Conservation (phyloP, 1,139 yeast genomes). For the Eremothecium coryli region DNA sequence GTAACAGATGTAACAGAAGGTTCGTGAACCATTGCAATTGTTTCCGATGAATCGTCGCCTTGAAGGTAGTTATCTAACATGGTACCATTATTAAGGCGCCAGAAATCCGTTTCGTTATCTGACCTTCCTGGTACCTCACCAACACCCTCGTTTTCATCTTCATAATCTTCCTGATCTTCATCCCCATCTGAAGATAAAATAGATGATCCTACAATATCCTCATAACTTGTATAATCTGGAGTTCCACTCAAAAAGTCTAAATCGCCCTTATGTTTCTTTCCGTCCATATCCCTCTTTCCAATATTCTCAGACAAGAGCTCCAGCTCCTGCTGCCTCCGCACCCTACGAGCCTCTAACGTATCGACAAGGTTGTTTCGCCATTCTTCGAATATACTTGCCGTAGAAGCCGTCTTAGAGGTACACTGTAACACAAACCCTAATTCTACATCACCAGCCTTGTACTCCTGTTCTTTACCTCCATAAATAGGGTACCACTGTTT, state of each 20-base stretch:
- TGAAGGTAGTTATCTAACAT: background rate
- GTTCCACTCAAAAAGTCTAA: constrained; percentile 1
- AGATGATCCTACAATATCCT: constrained; percentile 1
- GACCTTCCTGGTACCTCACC: constrained; percentile 8
- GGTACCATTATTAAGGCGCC: constrained; percentile 4
- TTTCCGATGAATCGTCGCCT: constrained; percentile 1
- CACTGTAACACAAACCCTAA: constrained; percentile 18
- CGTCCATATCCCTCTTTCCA: constrained; percentile 1
- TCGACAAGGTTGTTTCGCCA: constrained; percentile 15
- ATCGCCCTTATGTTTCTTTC: constrained; percentile 6
- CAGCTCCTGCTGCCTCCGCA: constrained; percentile 1
- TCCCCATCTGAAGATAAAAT: background rate
- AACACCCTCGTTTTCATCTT: constrained; percentile 6
- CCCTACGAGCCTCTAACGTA: constrained; percentile 1
- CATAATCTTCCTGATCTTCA: constrained; percentile 7
- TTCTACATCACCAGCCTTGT: constrained; percentile 22
- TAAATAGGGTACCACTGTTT: constrained; percentile 23
- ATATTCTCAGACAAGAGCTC: background rate
- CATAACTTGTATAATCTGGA: constrained; percentile 3
- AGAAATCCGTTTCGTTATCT: constrained; percentile 2
- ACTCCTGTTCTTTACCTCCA: constrained; percentile 11
- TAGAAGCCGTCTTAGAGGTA: constrained; percentile 12
- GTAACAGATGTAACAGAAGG: constrained; percentile 4
- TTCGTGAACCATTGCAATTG: constrained; percentile 1
- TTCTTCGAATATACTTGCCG: constrained; percentile 17